Base-by-base conservation (phyloP, 1,284 basidiomycete genomes). In the Ustilago hordei region DNA sequence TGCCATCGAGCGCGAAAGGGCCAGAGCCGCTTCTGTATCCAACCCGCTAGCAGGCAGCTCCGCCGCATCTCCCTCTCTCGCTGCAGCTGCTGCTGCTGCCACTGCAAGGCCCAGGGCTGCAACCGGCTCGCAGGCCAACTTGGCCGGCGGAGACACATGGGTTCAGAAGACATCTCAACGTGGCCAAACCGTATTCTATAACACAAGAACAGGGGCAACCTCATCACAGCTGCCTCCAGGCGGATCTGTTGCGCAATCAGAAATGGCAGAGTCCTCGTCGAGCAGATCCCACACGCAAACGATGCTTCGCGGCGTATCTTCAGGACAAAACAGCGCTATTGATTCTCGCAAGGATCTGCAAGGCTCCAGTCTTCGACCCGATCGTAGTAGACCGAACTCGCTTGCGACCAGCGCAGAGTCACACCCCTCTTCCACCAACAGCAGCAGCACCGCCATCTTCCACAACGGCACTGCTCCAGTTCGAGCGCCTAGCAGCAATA, bases 181-280 rank as follows among this genome's bases (percentile, higher is more conserved):
- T 50, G 88, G 88, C 3, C 84, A 98, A 93, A 93, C 98, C 85
- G 95, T 92, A 88, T 98, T 97, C 87, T 90, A 94, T 79, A 98
- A 98, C 84, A 93, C 93, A 0, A 90, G 93, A 78, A 98, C 95
- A 2, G 94, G 94, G 41, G 91, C 95, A 84, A 91, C 91, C 45
- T 91, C 94, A 13, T 90, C 91, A 81, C 94, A 98, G 80, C 88
- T 97, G 45, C 95, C 95, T 4, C 17, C 64, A 4, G 60, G 70
- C 6, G 45, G 35, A 47, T 55, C 45, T n/a, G 43, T 41, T 23
- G 43, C 65, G 9, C 48, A 54, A 11, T 19, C 17, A 13, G 35
- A 62, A 6, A 56, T 32, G 12, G 43, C 57, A 23, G 56, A 52
- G 11, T 28, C 54, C 17, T 64, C 55, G 11, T 55, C 54, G 4